Base-by-base conservation (phyloP, 805 yeast genomes). In the Wickerhamomyces xylosicus region DNA sequence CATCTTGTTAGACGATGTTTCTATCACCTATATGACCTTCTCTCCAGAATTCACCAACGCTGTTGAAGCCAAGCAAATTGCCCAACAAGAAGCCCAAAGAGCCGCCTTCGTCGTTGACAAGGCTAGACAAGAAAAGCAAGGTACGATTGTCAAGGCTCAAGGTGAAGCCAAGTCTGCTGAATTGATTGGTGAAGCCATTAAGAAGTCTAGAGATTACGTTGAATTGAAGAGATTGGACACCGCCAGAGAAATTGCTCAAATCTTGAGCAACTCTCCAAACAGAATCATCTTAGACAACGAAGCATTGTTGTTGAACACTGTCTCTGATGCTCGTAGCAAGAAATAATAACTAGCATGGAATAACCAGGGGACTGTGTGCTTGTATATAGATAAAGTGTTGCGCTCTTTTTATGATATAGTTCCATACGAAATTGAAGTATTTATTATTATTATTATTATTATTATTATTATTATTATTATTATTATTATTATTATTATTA, bases 91-190 rank as follows among this genome's bases (percentile, higher is more conserved):
- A 59, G 97, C 98, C 17, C 97, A 92, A 66, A 80, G 95, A 62
- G 97, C 98, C 8, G 97, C 97, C 1, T 92, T 89, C 51, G 71
- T 92, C 33, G 98, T 92, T 38, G 98, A 92, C 62, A 85, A 87
- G 59, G 98, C 98, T 8, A 78, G 85, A 52, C 98, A 92, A 64
- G 97, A 92, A 66, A 92, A 92, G 62, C 97, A 92, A 64, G 95
- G 94, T 58, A 72, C 86, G 68, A 95, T 92, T 47, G 97, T 92
- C 41, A 86, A 83, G 62, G 97, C 98, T 11, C 85, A 86, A 61
- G 98, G 98, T 77, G 98, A 92, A 66, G 98, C 98, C 48, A 79
- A 85, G 59, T 84, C 96, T 39, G 98, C 98, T 27, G 95, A 89
- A 63, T 79, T 92, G 67, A 87, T 92, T 66, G 98, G 98, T 77